Conservation (phyloP, 345 rosid species). For the Eucalyptus tenuipes region DNA sequence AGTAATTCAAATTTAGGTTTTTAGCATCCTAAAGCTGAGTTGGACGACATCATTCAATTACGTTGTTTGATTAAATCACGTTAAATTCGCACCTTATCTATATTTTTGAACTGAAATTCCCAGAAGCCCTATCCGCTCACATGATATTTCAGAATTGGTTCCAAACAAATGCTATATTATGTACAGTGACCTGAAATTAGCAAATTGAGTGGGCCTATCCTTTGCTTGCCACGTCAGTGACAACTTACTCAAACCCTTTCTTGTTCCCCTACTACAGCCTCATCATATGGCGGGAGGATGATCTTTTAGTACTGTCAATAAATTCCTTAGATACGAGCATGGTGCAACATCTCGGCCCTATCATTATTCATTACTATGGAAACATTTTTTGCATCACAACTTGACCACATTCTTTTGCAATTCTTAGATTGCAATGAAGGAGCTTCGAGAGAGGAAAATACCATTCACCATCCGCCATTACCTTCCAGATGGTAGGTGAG, state of each 20-base stretch:
- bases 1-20: not conserved
- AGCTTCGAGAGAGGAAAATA: constrained; percentile 72
- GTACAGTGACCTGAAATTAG: not conserved
- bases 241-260: not conserved
- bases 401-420: not conserved
- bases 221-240: not conserved
- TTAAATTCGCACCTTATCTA: not conserved
- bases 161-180: not conserved
- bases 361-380: not conserved
- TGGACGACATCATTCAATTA: not conserved
- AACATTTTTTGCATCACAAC: not conserved
- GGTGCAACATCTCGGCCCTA: not conserved
- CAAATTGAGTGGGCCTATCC: not conserved
- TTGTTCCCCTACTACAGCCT: not conserved
- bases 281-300: not conserved
- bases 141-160: not conserved
- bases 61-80: not conserved
- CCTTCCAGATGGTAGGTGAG: constrained; percentile 84
- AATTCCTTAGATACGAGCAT: not conserved
- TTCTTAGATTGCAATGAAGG: constrained; percentile 81
- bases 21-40: not conserved
- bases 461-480: constrained; percentile 81
- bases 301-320: not conserved
- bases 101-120: not conserved
- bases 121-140: not conserved